phyloP scores from a whole-genome alignment of 2,329 filamentous ascomycete genomes.

The Alternaria dauci region DNA sequence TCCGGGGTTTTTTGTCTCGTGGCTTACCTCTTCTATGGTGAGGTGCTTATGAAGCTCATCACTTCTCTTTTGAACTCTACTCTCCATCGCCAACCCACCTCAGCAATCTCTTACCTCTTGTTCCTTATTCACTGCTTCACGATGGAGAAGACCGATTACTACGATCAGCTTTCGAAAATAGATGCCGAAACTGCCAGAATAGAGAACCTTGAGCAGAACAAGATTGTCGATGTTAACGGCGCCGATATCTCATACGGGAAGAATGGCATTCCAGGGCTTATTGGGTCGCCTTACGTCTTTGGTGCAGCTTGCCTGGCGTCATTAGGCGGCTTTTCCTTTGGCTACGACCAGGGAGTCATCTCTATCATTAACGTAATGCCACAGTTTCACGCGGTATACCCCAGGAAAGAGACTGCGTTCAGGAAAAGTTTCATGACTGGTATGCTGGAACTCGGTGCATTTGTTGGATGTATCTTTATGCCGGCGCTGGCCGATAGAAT shows the following conservation, averaged over 20 bases:
- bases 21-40: no score
- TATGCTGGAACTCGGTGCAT: constrained; percentile 55
- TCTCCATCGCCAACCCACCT: no score
- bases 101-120: no score
- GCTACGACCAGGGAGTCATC: constrained; percentile 40
- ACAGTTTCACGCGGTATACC: constrained; percentile 50
- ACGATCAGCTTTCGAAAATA: no score
- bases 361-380: constrained; percentile 57
- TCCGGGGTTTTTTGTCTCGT: no score
- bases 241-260: constrained; percentile 1
- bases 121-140: no score
- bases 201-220: no score
- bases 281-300: constrained; percentile 53
- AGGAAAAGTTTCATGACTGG: constrained; percentile 52
- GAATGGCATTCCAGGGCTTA: constrained; percentile 32
- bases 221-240: no score
- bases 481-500: constrained; percentile 59
- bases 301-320: constrained; percentile 41
- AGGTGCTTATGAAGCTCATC: no score
- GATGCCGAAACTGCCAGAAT: no score
- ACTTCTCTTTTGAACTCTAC: no score
- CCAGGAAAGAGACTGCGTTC: constrained; percentile 36
- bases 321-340: constrained; percentile 52
- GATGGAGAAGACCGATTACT: no score
- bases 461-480: constrained; percentile 35